Percentiles rank a stretch among this genome's conserved stretches.
phyloP scores from a whole-genome alignment of 768 basidiomycete species.

The Russula dissimulans region DNA sequence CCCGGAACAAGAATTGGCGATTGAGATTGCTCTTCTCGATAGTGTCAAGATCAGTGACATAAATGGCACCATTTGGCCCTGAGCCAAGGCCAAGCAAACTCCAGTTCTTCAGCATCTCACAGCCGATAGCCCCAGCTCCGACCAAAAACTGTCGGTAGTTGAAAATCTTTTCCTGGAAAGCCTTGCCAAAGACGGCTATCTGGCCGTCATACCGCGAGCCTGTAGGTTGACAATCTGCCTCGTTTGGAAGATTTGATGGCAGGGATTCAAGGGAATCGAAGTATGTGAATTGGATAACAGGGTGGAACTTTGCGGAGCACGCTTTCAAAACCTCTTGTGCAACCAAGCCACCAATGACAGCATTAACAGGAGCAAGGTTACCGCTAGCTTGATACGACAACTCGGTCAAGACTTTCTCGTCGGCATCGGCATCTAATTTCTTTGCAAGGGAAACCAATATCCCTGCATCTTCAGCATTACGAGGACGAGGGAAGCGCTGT shows the following conservation, averaged over 20 bases:
- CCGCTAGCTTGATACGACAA: constrained; percentile 88
- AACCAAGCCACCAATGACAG: constrained; percentile 94
- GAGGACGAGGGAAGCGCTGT: constrained; percentile 67
- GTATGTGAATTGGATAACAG: constrained; percentile 90
- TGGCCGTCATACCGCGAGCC: constrained; percentile 89
- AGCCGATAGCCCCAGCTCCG: constrained; percentile 97
- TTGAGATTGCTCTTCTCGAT: constrained; percentile 99
- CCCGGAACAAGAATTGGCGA: constrained; percentile 93
- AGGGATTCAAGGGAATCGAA: constrained; percentile 96
- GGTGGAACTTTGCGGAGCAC: constrained; percentile 95
- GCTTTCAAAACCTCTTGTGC: constrained; percentile 98
- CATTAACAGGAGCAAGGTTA: constrained; percentile 81
- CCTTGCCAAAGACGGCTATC: constrained; percentile 90
- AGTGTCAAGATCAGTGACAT: constrained; percentile 95
- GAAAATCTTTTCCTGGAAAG: constrained; percentile 86
- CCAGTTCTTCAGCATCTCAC: constrained; percentile 99
- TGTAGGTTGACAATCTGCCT: constrained; percentile 72
- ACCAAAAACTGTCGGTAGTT: constrained; percentile 93
- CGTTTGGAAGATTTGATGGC: constrained; percentile 64
- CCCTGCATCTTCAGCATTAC: constrained; percentile 73
- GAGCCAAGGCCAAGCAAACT: constrained; percentile 94
- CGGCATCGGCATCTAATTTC: constrained; percentile 61
- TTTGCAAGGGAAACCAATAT: constrained; percentile 68
- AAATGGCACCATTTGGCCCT: constrained; percentile 68
- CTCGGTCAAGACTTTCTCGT: constrained; percentile 77